phyloP scores from a whole-genome alignment of 345 rosid species.

The Camelina sativa region DNA sequence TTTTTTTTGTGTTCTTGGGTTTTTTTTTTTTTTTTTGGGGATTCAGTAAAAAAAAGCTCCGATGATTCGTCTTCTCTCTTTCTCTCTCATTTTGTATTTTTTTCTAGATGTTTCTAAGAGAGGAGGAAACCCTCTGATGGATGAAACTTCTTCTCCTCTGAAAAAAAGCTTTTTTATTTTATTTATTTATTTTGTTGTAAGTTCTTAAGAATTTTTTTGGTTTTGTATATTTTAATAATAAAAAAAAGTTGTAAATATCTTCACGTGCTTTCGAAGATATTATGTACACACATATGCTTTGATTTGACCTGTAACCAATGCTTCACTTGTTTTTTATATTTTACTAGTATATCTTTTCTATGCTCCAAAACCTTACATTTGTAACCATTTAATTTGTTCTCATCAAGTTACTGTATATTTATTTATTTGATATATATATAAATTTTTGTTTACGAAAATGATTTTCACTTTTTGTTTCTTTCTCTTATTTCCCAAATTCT shows the following conservation, averaged over 20 bases:
- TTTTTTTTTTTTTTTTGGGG: neutral
- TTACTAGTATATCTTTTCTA: neutral
- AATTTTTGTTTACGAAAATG: neutral
- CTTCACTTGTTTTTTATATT: neutral
- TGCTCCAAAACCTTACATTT: neutral
- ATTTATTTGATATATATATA: neutral
- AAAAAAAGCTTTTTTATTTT: constrained; percentile 2
- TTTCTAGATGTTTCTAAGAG: constrained; percentile 25
- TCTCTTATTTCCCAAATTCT: neutral
- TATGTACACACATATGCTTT: constrained; percentile 19
- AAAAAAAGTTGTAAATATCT: constrained; percentile 35
- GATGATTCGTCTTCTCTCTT: neutral
- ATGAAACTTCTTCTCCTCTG: constrained; percentile 26
- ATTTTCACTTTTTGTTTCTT: neutral
- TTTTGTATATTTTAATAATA: neutral
- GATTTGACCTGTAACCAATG: constrained; percentile 33
- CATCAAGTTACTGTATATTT: neutral
- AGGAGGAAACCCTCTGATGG: constrained; percentile 36
- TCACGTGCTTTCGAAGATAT: constrained; percentile 41
- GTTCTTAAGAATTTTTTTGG: constrained; percentile 20
- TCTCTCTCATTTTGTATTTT: neutral
- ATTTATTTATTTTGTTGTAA: neutral
- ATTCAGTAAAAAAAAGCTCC: neutral
- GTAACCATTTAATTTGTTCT: neutral
- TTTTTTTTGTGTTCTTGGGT: constrained; percentile 43